Conservation (phyloP, 176 grass and related monocot genomes). For the Aegilops speltoides region DNA sequence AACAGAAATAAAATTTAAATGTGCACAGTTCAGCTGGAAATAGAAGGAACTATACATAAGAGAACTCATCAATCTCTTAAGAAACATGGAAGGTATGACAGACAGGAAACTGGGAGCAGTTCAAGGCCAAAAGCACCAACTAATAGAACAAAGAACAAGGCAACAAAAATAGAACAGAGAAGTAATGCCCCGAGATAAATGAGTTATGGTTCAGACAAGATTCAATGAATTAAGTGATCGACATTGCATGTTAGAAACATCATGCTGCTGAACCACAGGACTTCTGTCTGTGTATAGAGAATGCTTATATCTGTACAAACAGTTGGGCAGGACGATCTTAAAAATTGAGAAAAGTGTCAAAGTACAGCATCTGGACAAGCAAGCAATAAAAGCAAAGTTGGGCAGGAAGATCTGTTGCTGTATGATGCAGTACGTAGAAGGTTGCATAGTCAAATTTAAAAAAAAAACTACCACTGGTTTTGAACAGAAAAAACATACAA, state of each 20-base stretch:
- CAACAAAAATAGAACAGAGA: neutral
- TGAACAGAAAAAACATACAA: neutral
- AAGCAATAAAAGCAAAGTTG: neutral
- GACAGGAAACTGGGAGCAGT: neutral
- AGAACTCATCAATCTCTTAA: neutral
- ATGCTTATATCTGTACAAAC: neutral
- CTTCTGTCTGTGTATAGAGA: neutral
- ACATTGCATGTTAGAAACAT: neutral
- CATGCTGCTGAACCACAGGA: neutral
- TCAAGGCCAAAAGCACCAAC: neutral
- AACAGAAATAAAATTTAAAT: neutral
- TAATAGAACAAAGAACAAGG: neutral
- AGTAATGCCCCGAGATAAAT: neutral
- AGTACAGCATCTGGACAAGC: neutral
- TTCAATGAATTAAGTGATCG: neutral
- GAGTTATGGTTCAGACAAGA: neutral
- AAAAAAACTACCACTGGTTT: neutral
- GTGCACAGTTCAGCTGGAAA: conserved; percentile 30
- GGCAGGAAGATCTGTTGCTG: neutral
- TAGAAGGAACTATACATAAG: neutral
- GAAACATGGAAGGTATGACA: neutral
- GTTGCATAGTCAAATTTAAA: neutral
- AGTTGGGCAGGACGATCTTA: neutral
- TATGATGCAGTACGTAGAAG: neutral
- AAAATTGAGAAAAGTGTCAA: neutral